phyloP scores from a whole-genome alignment of 352 stramenopile species.

The Aphanomyces cochlioides region DNA sequence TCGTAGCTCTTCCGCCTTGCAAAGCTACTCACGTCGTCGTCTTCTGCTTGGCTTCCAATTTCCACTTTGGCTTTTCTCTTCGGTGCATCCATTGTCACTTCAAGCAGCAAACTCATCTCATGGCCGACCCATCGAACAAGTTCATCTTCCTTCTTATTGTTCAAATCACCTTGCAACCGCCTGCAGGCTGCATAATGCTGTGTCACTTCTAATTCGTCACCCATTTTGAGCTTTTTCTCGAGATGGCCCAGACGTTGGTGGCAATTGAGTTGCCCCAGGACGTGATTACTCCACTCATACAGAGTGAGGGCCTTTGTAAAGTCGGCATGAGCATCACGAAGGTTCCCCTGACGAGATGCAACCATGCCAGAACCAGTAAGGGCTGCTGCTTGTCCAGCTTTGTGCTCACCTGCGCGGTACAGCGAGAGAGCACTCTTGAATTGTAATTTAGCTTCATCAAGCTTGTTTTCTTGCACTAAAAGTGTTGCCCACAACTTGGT shows the following conservation, averaged over 20 bases:
- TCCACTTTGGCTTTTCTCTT: slow-evolving; percentile 6
- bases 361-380: slow-evolving; percentile 79
- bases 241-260: slow-evolving; percentile 75
- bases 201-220: slow-evolving; percentile 55
- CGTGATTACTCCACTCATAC: slow-evolving; percentile 82
- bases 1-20: slow-evolving; percentile 27
- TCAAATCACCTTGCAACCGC: slow-evolving; percentile 70
- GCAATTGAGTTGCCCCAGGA: slow-evolving; percentile 71
- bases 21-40: slow-evolving; percentile 28
- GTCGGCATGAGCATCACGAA: slow-evolving; percentile 68
- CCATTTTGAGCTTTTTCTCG: slow-evolving; percentile 78
- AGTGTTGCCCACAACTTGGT: slow-evolving; percentile 75
- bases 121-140: slow-evolving; percentile 72
- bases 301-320: slow-evolving; percentile 76
- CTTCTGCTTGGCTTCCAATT: background rate
- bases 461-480: slow-evolving; percentile 61
- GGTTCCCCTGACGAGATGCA: slow-evolving; percentile 71
- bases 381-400: slow-evolving; percentile 67
- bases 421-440: slow-evolving; percentile 70
- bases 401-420: slow-evolving; percentile 70
- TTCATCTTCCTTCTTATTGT: slow-evolving; percentile 74
- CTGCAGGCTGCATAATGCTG: slow-evolving; percentile 76
- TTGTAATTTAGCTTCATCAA: slow-evolving; percentile 76
- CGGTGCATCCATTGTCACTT: slow-evolving; percentile 40
- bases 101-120: slow-evolving; percentile 74